Evolutionary conservation across 371 early-diverging fungal species (phyloP).

Genomic region (Lichtheimia hyalospora): DNA sequence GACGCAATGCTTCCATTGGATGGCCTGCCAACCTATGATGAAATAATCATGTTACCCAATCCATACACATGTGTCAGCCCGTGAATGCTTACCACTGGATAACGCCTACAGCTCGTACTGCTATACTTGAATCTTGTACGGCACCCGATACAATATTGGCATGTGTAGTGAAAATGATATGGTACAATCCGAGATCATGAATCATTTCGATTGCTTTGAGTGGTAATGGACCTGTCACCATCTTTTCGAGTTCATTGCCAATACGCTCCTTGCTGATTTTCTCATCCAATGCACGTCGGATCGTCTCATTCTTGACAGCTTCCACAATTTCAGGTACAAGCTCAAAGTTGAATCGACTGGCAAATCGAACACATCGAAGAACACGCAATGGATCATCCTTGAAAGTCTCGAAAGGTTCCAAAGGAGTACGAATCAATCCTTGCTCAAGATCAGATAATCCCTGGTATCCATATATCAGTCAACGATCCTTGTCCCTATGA

Average conservation of each 20-base stretch:
- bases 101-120: constrained; percentile 45
- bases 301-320: constrained; percentile 60
- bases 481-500: not conserved
- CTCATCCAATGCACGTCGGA: constrained; percentile 67
- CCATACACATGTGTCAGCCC: not conserved
- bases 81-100: constrained; percentile 45
- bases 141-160: constrained; percentile 32
- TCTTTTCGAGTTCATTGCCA: constrained; percentile 95
- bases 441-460: constrained; percentile 76
- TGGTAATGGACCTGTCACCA: constrained; percentile 73
- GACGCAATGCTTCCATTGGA: not conserved
- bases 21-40: constrained; percentile 3
- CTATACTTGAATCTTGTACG: constrained; percentile 21
- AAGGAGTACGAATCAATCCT: constrained; percentile 89
- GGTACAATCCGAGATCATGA: constrained; percentile 50
- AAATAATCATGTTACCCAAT: not conserved
- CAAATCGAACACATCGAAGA: constrained; percentile 95
- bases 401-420: constrained; percentile 92
- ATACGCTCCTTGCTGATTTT: constrained; percentile 97
- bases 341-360: constrained; percentile 84
- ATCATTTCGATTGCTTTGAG: constrained; percentile 54
- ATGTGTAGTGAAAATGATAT: constrained; percentile 58
- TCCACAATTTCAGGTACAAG: constrained; percentile 72
- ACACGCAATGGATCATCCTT: constrained; percentile 98
- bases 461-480: constrained; percentile 9